Evolutionary conservation across 208 protist species (phyloP), one percentile per base, ranked within the genome.

Genomic region (Leishmania tarentolae): DNA sequence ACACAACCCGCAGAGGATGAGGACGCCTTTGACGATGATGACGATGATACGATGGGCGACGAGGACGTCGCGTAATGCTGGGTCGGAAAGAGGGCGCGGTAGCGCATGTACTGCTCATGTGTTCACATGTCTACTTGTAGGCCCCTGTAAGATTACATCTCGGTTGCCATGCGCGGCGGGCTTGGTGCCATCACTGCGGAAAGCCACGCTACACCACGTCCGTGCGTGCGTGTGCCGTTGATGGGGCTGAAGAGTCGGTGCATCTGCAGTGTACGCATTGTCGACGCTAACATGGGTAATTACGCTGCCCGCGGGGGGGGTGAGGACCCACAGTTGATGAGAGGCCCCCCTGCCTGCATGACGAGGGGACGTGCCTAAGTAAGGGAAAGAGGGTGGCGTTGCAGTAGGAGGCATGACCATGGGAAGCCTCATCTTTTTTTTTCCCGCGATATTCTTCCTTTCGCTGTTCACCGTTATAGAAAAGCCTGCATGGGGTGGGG

Each of bases 1-100:
- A 80, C 92, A 2, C 90, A 95, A 78, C 92, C 87, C 19, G 82
- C 83, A 7, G 87, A 86, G 52, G 87, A 92, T 37, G 86, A 87
- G 31, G 83, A 90, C 0, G 78, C 86, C 3, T 75, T 87, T 5
- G 83, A 90, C 11, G 87, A 89, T 11, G 83, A 87, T 46, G 76
- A 82, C 53, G 42, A 66, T 40, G 59, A 66, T 13, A 21, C 21
- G 11, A 40, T 78, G 66, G 42, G 21, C 0, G 50, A 83, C 35
- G 73, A 74, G 37, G 80, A 52, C 7, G 75, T 15, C 24, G 44
- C 35, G 8, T 50, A 31, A 28, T 2, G 37, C 8, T 46, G 17
- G 44, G 47, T 46, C 7, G 9, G 31, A 8, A 21, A 40, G 61
- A 17, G 31, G 61, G n/a, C n/a, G 59, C 4, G n/a, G 24, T 40